Evolutionary conservation across 1,284 basidiomycete species (phyloP).

Genomic region (Bjerkandera adusta): DNA sequence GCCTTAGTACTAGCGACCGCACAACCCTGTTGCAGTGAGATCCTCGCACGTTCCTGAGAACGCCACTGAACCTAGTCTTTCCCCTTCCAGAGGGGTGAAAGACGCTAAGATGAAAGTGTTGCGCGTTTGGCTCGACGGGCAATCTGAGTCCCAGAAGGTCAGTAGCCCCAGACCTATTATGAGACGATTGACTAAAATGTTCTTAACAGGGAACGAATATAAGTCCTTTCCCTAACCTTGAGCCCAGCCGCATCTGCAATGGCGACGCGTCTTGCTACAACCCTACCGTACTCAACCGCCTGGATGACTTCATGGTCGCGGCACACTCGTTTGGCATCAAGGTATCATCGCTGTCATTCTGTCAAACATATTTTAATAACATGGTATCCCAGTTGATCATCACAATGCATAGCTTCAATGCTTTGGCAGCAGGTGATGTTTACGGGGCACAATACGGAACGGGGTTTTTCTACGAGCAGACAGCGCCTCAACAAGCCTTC

Average conservation of each 20-base stretch:
- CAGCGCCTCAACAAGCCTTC: conserved; percentile 22
- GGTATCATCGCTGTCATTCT: conserved; percentile 15
- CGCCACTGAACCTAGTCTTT: background rate
- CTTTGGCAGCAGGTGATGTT: conserved; percentile 29
- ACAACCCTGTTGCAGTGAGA: conserved; percentile 27
- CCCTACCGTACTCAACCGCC: conserved; percentile 35
- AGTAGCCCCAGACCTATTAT: background rate
- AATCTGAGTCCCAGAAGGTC: conserved; percentile 27
- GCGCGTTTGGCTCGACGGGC: conserved; percentile 33
- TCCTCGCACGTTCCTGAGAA: background rate
- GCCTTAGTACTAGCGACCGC: conserved; percentile 23
- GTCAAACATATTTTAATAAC: background rate
- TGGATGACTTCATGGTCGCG: conserved; percentile 40
- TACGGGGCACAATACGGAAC: conserved; percentile 27
- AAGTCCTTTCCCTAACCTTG: conserved; percentile 30
- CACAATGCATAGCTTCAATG: conserved; percentile 34
- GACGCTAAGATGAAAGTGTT: conserved; percentile 32
- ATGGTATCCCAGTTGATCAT: conserved; percentile 29
- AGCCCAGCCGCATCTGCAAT: conserved; percentile 33
- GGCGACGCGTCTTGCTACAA: conserved; percentile 30
- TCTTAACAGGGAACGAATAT: conserved; percentile 27
- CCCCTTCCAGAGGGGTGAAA: conserved; percentile 26
- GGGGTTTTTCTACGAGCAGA: conserved; percentile 22
- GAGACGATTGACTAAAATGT: background rate
- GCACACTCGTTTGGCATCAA: conserved; percentile 35